These are phyloP conservation scores for Diphasiastrum complanatum DNA, from an alignment of 83 land plant species.

Conservation along the genomic window DNA sequence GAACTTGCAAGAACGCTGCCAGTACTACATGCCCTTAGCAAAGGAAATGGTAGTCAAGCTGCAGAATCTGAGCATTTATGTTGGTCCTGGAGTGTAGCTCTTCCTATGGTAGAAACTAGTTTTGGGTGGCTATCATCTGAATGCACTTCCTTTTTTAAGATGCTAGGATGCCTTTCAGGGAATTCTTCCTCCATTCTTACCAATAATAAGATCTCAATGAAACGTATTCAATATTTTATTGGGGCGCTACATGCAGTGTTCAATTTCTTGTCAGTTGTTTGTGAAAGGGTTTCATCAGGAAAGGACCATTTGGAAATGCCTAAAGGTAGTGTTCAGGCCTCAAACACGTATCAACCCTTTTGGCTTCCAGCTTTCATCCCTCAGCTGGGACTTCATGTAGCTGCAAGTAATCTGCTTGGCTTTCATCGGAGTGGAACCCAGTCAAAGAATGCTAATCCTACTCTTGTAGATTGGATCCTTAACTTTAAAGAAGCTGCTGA, in stretches of 20 bases:
- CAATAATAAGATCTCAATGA: not conserved
- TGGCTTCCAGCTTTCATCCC: conserved; percentile 67
- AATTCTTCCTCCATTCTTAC: not conserved
- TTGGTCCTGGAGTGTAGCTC: conserved; percentile 77
- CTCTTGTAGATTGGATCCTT: conserved; percentile 44
- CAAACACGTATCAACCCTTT: conserved; percentile 13
- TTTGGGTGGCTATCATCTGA: conserved; percentile 52
- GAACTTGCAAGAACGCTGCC: conserved; percentile 58
- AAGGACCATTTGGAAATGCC: not conserved
- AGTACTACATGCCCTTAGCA: conserved; percentile 36
- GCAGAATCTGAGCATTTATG: not conserved
- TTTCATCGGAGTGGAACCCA: conserved; percentile 15
- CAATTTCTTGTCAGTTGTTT: conserved; percentile 51
- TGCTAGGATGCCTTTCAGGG: conserved; percentile 7
- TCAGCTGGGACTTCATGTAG: conserved; percentile 51
- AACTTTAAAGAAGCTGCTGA: conserved; percentile 32
- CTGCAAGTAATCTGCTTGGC: conserved; percentile 40
- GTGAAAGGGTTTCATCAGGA: conserved; percentile 41
- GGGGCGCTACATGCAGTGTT: conserved; percentile 59
- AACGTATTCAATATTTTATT: conserved; percentile 13
- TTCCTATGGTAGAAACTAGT: conserved; percentile 68
- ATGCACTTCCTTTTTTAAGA: conserved; percentile 21
- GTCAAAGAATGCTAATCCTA: not conserved
- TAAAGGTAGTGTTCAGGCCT: not conserved
- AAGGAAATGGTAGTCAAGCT: not conserved